phyloP scores from a whole-genome alignment of 768 basidiomycete species.

The Pleurotus citrinopileatus region DNA sequence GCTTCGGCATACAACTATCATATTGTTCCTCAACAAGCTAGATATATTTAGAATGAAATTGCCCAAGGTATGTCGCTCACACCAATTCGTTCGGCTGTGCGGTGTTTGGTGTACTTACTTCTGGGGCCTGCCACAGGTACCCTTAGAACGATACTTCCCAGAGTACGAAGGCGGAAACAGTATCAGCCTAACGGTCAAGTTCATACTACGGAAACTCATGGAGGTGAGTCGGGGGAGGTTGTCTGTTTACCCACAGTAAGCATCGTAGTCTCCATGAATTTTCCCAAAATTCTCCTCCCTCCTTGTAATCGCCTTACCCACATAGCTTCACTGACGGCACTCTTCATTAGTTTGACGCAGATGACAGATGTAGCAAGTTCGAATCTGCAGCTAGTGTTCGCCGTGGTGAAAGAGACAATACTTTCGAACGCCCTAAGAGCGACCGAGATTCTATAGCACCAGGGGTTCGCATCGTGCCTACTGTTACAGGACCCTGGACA shows the following conservation, averaged over 20 bases:
- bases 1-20: slow-evolving; percentile 90
- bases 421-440: slow-evolving; percentile 79
- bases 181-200: slow-evolving; percentile 93
- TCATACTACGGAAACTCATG: slow-evolving; percentile 93
- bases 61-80: slow-evolving; percentile 38
- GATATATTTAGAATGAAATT: slow-evolving; percentile 91
- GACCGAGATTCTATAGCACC: slow-evolving; percentile 62
- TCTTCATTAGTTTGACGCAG: slow-evolving; percentile 61
- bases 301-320: too few species aligned
- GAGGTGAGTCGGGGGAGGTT: slow-evolving; percentile 82
- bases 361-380: slow-evolving; percentile 83
- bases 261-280: slow-evolving; percentile 16
- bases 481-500: too few species aligned
- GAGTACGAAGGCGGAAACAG: slow-evolving; percentile 88
- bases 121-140: slow-evolving; percentile 51
- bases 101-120: too few species aligned
- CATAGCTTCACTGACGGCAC: too few species aligned
- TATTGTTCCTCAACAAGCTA: slow-evolving; percentile 91
- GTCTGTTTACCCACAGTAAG: slow-evolving; percentile 89
- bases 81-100: too few species aligned
- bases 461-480: neutral
- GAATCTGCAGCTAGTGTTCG: slow-evolving; percentile 74
- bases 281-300: too few species aligned
- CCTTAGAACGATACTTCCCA: slow-evolving; percentile 77
- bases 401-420: slow-evolving; percentile 84